Evolutionary conservation across 2,329 filamentous ascomycete species (phyloP).

Genomic region (Colletotrichum sansevieriae): DNA sequence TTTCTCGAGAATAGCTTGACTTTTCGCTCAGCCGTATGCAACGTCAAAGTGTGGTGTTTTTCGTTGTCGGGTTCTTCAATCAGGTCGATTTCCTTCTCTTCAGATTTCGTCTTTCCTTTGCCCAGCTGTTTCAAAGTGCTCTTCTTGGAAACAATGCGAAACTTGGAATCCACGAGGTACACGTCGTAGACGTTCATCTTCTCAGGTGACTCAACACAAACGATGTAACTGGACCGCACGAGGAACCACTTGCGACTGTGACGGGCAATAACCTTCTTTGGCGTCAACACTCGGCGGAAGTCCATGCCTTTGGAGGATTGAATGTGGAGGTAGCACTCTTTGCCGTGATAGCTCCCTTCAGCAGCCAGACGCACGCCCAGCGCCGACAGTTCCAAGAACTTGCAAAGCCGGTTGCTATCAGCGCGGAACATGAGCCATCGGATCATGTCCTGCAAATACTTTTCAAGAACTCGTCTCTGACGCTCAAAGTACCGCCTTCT

Average conservation of each 20-base stretch:
- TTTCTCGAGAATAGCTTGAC: constrained; percentile 92
- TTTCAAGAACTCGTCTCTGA: constrained; percentile 87
- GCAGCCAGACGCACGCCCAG: constrained; percentile 93
- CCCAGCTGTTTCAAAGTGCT: constrained; percentile 65
- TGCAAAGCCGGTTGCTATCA: constrained; percentile 95
- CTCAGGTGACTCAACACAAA: constrained; percentile 97
- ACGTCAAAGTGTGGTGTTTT: constrained; percentile 86
- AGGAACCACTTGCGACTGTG: constrained; percentile 98
- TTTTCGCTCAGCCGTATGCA: constrained; percentile 93
- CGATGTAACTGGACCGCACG: constrained; percentile 96
- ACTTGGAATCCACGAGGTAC: constrained; percentile 93
- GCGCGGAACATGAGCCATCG: constrained; percentile 96
- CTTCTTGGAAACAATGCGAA: constrained; percentile 83
- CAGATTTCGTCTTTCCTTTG: constrained; percentile 59
- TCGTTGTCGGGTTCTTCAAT: constrained; percentile 53
- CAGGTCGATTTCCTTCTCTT: constrained; percentile 66
- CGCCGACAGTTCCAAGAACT: constrained; percentile 94
- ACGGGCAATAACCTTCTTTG: constrained; percentile 81
- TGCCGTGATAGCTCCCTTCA: constrained; percentile 97
- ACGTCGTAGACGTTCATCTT: constrained; percentile 99
- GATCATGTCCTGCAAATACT: constrained; percentile 93
- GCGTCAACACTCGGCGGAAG: constrained; percentile 84
- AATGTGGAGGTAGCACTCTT: constrained; percentile 94
- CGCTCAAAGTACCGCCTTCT: constrained; percentile 79
- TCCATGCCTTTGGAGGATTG: constrained; percentile 91